Base-by-base conservation (phyloP, 306 rosid species). In the Boehmeria nivea region DNA sequence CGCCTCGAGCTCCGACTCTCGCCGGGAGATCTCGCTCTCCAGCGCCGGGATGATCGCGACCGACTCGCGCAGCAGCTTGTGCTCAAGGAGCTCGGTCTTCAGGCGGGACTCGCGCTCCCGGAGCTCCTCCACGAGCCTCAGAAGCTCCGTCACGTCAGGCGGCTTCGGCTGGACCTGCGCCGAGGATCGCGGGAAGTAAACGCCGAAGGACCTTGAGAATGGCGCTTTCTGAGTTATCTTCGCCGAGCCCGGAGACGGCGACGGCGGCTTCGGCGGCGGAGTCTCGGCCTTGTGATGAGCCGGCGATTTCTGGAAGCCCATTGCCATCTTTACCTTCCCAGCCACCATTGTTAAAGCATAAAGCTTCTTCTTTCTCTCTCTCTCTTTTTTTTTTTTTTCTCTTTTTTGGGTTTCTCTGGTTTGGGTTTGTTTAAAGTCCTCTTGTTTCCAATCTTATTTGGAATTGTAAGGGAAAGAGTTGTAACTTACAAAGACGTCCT, bases 91-190 rank as follows among this genome's bases (percentile, higher is more conserved):
- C 71, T 93, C 99, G 0, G 90, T 87, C 69, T 83, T 93, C 73
- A 93, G 36, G 23, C 75, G 85, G 15, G 96, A 83, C 80, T 93
- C 99, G 6, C 99, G 81, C 66, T 93, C 99, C 0, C 99, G 95
- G 51, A 93, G 87, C 64, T 81, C 93, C 57, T 93, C 99, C 0
- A 93, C 95, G 0, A 81, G 40, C 1, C 89, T 91, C 59, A 87
- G 78, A 6, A 93, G 94, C 76, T 87, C 99, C 22, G 88, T 42
- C 18, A 83, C 89, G 80, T 93, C 99, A 0, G 95, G 99, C 0
- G 96, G 96, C 5, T 70, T 70, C 2, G 99, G 99, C 77, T 93
- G 99, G 1, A 93, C 99, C 85, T 93, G 99, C 12, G 96, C 84
- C 6, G 95, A 85, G 39, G 96, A 73, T 62, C 99, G 96, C 0